phyloP scores from a whole-genome alignment of 164 flowering plant genomes.

The Echeveria elegans region DNA sequence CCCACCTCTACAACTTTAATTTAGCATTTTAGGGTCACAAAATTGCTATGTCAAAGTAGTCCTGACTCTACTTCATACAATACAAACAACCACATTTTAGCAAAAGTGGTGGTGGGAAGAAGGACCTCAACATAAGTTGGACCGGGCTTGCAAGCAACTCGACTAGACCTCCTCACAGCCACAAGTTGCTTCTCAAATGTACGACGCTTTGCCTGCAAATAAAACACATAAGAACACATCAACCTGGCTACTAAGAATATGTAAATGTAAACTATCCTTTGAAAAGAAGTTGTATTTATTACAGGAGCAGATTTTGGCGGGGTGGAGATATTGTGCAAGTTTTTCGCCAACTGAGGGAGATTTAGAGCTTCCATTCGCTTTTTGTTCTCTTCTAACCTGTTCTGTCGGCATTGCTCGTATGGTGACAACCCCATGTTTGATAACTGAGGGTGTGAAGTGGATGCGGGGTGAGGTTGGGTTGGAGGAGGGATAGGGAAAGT shows the following conservation, averaged over 20 bases:
- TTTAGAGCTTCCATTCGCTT: constrained; percentile 55
- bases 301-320: constrained; percentile 30
- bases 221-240: not conserved
- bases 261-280: no score
- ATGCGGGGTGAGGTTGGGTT: not conserved
- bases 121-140: constrained; percentile 37
- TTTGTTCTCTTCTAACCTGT: constrained; percentile 53
- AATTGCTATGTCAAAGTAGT: not conserved
- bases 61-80: not conserved
- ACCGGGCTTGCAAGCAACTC: constrained; percentile 32
- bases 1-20: no score
- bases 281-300: not conserved
- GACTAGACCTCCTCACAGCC: constrained; percentile 41
- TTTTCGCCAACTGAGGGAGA: constrained; percentile 30
- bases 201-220: constrained; percentile 18
- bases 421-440: constrained; percentile 6
- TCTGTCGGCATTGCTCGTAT: constrained; percentile 40
- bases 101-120: not conserved
- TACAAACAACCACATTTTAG: not conserved
- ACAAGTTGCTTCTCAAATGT: constrained; percentile 14
- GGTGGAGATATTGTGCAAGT: constrained; percentile 20
- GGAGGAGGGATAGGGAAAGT: not conserved
- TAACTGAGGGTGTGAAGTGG: not conserved
- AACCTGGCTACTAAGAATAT: not conserved
- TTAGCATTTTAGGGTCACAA: no score